phyloP scores from a whole-genome alignment of 176 grass and related monocot species.

The Pharus latifolius region DNA sequence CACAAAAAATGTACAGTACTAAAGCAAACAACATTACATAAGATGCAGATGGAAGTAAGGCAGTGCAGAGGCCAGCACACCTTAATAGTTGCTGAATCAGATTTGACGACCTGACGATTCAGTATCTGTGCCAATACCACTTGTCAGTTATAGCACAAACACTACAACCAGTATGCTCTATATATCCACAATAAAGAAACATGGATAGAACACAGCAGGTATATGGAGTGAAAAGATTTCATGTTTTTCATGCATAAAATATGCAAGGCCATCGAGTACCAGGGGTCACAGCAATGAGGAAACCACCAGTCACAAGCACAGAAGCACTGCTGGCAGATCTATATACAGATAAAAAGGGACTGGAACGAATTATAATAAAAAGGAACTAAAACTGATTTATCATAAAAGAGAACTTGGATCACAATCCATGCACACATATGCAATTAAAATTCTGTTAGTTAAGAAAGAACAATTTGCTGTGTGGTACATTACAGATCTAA shows the following conservation, averaged over 20 bases:
- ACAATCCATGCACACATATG: background rate
- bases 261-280: background rate
- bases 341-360: too few relatives aligned
- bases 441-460: background rate
- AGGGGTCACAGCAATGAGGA: background rate
- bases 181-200: background rate
- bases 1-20: too few relatives aligned
- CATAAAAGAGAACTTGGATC: background rate
- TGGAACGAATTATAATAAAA: background rate
- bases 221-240: background rate
- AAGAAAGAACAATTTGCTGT: background rate
- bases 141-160: background rate
- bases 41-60: background rate
- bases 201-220: background rate
- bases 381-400: background rate
- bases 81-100: constrained; percentile 95
- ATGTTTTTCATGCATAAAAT: background rate
- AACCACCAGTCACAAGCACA: background rate
- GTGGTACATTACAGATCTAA: background rate
- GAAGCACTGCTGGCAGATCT: too few relatives aligned
- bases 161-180: background rate
- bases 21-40: too few relatives aligned
- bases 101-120: constrained; percentile 93
- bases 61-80: constrained; percentile 21
- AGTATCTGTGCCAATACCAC: constrained; percentile 44